Base-by-base conservation (phyloP, 2,329 filamentous ascomycete species). In the Dissoconium aciculare region DNA sequence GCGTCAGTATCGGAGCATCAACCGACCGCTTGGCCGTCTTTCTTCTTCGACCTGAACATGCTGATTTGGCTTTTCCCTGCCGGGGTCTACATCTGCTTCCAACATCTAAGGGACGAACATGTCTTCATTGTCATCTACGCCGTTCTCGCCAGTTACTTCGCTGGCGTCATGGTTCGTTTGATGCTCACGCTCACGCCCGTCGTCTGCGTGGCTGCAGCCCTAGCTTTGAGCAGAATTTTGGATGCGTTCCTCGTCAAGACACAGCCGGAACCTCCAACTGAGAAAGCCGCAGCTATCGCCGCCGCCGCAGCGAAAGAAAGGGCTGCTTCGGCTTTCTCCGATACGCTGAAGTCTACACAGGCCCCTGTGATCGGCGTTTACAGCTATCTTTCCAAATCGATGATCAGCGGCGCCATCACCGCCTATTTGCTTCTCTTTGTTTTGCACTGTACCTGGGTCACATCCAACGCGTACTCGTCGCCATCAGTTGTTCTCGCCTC, bases 1-100 rank as follows among this genome's bases (percentile, higher is more conserved):
- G 89, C 89, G 3, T 98, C 89, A n/a, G 89, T 98, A 27, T 98
- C 89, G 1, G 89, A 98, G 62, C 89, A 98, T 63, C 89, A 98
- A 62, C 89, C 89, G 32, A 98, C 89, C 21, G 89, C 89, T 26
- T 98, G 89, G 89, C 89, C 89, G 2, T 83, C 91, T 11, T 98
- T 94, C 69, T 98, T 98, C 66, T 98, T 98, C 57, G 89, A 98
- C 51, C 68, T 98, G 46, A 94, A 92, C 65, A 75, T 98, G 64
- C 70, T 98, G 50, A 93, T 98, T 60, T 98, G 89, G 89, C 74
- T 98, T 31, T 95, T 98, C 73, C 89, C 89, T 3, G 91, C 89
- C 9, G 89, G 89, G 58, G 84, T 98, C 35, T 98, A 95, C 63
- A 76, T 98, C 60, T 94, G 85, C 66, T 98, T 95, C 75, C 79